A percentile compares a stretch with the other conserved stretches of the same genome.
These are phyloP conservation scores for Physocladia obscura DNA, from an alignment of 192 early-diverging fungal genomes.

Conservation along the genomic window DNA sequence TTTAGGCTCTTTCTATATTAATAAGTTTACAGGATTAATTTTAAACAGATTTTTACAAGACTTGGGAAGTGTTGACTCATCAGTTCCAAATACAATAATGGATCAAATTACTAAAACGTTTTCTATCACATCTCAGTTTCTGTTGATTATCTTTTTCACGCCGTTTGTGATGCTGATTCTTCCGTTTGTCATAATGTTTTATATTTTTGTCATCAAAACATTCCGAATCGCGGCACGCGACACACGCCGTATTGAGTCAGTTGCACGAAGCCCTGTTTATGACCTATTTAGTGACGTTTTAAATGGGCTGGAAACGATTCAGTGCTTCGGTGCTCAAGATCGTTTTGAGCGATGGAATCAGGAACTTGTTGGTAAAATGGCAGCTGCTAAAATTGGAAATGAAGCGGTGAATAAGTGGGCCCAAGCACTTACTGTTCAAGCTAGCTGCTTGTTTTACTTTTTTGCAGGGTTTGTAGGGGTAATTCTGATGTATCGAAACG, in stretches of 20 bases:
- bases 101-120: constrained; percentile 12
- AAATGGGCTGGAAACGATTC: constrained; percentile 13
- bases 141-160: constrained; percentile 9
- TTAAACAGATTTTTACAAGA: constrained; percentile 23
- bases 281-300: constrained; percentile 18
- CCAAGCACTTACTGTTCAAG: constrained; percentile 15
- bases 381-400: not conserved
- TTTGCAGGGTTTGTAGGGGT: constrained; percentile 4
- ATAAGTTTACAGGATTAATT: constrained; percentile 4
- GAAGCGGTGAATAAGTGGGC: constrained; percentile 35
- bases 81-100: constrained; percentile 6
- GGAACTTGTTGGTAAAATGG: not conserved
- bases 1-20: not conserved
- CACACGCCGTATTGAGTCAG: constrained; percentile 35
- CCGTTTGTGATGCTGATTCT: constrained; percentile 26
- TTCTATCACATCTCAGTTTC: constrained; percentile 11
- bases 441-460: constrained; percentile 22
- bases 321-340: constrained; percentile 3
- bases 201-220: constrained; percentile 15
- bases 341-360: constrained; percentile 17
- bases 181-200: constrained; percentile 18
- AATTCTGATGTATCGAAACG: not conserved
- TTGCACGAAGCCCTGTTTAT: constrained; percentile 36
- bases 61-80: constrained; percentile 12
- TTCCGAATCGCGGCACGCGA: constrained; percentile 33